These are phyloP conservation scores for Malassezia dermatis DNA, from an alignment of 1,284 basidiomycete genomes.

Conservation along the genomic window DNA sequence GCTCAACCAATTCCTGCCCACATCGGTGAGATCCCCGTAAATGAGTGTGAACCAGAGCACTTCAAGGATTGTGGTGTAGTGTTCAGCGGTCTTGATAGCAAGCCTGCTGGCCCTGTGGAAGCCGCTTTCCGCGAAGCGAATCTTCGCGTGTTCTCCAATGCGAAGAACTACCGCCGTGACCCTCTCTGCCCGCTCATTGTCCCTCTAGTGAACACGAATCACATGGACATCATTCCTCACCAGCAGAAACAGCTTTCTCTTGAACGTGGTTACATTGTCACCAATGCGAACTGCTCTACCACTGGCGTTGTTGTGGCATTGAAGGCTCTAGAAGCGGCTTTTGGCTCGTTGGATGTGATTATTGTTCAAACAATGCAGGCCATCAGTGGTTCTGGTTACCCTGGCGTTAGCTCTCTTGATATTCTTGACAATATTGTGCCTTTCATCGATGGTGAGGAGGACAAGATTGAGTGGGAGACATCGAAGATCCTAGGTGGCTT, in stretches of 20 bases:
- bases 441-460: conserved; percentile 74
- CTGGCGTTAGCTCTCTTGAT: conserved; percentile 79
- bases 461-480: conserved; percentile 97
- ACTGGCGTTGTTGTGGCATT: conserved; percentile 88
- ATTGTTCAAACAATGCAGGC: conserved; percentile 94
- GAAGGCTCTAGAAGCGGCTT: conserved; percentile 77
- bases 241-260: conserved; percentile 58
- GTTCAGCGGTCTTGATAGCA: conserved; percentile 88
- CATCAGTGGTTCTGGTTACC: conserved; percentile 93
- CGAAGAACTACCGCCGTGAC: conserved; percentile 92
- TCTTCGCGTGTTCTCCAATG: conserved; percentile 88
- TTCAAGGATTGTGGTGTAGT: conserved; percentile 77
- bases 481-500: conserved; percentile 77
- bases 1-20: conserved; percentile 61
- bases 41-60: conserved; percentile 66
- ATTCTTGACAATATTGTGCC: conserved; percentile 95
- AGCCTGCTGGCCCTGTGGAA: conserved; percentile 90
- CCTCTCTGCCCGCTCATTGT: conserved; percentile 93
- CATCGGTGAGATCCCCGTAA: conserved; percentile 63
- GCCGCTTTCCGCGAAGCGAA: conserved; percentile 74
- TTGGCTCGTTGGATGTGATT: conserved; percentile 81
- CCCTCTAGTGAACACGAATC: conserved; percentile 83
- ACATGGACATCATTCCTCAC: conserved; percentile 73
- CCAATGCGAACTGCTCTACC: conserved; percentile 97
- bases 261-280: conserved; percentile 81